Percentiles rank a stretch among this genome's conserved stretches.
These are phyloP conservation scores for Myriangium duriaei DNA, from an alignment of 2,329 filamentous ascomycete species.

Conservation along the genomic window DNA sequence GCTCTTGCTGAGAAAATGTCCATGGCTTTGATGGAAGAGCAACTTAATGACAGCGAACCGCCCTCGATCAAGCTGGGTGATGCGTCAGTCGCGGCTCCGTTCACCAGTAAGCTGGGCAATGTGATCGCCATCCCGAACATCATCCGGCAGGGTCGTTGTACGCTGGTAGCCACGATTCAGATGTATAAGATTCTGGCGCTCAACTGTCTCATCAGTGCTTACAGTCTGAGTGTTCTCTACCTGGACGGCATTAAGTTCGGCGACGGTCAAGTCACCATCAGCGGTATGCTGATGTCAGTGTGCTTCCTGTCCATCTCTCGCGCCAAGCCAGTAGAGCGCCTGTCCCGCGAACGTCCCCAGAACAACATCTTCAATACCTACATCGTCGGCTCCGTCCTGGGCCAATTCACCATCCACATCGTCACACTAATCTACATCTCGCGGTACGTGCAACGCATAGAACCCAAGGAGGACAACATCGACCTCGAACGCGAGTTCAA, in stretches of 20 bases:
- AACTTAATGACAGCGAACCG: slow-evolving; percentile 79
- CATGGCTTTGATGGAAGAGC: slow-evolving; percentile 75
- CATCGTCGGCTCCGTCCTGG: slow-evolving; percentile 94
- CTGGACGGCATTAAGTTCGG: slow-evolving; percentile 98
- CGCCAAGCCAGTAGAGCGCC: slow-evolving; percentile 83
- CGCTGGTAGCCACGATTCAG: slow-evolving; percentile 93
- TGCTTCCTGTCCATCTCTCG: slow-evolving; percentile 99
- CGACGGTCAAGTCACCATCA: slow-evolving; percentile 95
- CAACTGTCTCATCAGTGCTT: slow-evolving; percentile 95
- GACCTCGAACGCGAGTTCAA: slow-evolving; percentile 92
- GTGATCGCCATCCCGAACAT: slow-evolving; percentile 97
- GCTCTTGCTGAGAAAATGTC: slow-evolving; percentile 79
- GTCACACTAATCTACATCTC: slow-evolving; percentile 89
- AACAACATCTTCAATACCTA: slow-evolving; percentile 99
- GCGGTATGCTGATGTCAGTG: slow-evolving; percentile 98
- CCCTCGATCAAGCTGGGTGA: slow-evolving; percentile 95
- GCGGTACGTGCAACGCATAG: slow-evolving; percentile 70
- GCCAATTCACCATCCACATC: slow-evolving; percentile 94
- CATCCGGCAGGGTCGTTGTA: slow-evolving; percentile 93
- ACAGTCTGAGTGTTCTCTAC: slow-evolving; percentile 91
- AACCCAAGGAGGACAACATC: slow-evolving; percentile 55
- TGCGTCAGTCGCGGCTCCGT: slow-evolving; percentile 90
- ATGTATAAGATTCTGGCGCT: slow-evolving; percentile 99
- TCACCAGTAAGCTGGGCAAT: slow-evolving; percentile 94
- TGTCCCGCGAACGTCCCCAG: slow-evolving; percentile 94